phyloP scores from a whole-genome alignment of 176 grass and related monocot species.

The Olyra latifolia region DNA sequence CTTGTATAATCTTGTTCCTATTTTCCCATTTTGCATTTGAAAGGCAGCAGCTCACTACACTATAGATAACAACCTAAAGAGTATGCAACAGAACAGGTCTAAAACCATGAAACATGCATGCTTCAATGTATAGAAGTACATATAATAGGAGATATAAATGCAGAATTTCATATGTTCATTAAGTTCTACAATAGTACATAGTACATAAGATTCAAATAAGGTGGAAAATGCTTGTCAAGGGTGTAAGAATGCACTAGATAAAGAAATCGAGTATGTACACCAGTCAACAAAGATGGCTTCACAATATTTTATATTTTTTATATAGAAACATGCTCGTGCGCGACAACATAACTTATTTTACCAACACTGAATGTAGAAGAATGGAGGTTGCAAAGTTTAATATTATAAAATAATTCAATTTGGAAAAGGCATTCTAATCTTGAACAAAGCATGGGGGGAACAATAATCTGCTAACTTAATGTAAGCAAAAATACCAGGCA shows the following conservation, averaged over 20 bases:
- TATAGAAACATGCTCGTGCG: not conserved
- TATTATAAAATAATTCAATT: not conserved
- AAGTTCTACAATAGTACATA: not conserved
- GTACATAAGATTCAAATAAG: conserved; percentile 10
- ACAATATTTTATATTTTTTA: not conserved
- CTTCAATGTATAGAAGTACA: not conserved
- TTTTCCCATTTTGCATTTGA: not conserved
- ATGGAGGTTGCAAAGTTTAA: not conserved
- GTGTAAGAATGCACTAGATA: not conserved
- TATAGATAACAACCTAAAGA: not conserved
- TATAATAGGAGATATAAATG: conserved; percentile 3
- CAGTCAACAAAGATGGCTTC: not conserved
- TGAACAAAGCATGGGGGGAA: not conserved
- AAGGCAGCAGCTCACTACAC: not conserved
- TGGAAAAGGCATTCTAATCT: not conserved
- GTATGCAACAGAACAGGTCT: not conserved
- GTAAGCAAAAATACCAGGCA: conserved; percentile 6
- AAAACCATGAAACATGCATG: not conserved
- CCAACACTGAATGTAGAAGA: not conserved
- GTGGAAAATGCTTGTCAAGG: not conserved
- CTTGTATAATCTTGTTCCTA: not conserved
- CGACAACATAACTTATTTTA: not conserved
- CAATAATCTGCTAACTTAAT: not conserved
- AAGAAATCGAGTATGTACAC: not conserved
- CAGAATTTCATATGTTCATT: not conserved